Conservation (phyloP, 2,329 filamentous ascomycete genomes). For the Cercospora sp. region DNA sequence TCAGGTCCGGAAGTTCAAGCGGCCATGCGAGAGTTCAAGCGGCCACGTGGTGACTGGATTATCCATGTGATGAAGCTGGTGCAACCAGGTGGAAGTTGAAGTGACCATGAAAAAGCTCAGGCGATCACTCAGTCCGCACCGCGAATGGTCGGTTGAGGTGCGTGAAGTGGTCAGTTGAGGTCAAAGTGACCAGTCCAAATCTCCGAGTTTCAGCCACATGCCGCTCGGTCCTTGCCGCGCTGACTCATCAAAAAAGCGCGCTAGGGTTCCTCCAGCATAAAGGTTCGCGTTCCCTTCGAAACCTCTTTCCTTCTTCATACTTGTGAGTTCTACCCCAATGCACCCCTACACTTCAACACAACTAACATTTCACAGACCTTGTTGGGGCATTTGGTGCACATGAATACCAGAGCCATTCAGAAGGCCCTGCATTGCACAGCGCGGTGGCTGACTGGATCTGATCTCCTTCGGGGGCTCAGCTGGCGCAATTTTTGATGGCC, state of each 20-base stretch:
- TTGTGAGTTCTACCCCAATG: background rate
- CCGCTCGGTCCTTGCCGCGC: background rate
- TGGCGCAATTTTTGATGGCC: conserved; percentile 1
- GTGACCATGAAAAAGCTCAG: too few relatives aligned
- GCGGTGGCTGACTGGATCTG: conserved; percentile 8
- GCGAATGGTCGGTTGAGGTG: background rate
- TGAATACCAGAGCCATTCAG: conserved; percentile 1
- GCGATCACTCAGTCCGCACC: too few relatives aligned
- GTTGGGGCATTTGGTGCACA: conserved; percentile 6
- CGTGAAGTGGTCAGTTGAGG: background rate
- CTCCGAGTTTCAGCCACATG: background rate
- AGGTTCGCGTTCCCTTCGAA: background rate
- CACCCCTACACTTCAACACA: background rate
- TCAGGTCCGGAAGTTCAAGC: too few relatives aligned
- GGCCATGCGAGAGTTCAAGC: too few relatives aligned
- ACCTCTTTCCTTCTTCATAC: background rate
- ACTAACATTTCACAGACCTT: background rate
- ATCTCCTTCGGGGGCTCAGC: conserved; percentile 14
- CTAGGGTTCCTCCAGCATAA: background rate
- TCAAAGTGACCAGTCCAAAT: background rate
- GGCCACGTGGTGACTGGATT: too few relatives aligned
- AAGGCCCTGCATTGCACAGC: conserved; percentile 18
- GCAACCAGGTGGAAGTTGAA: too few relatives aligned
- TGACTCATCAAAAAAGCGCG: background rate
- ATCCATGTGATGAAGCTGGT: too few relatives aligned